These are phyloP conservation scores for Chytriomyces confervae DNA, from an alignment of 192 early-diverging fungal species.

Conservation along the genomic window DNA sequence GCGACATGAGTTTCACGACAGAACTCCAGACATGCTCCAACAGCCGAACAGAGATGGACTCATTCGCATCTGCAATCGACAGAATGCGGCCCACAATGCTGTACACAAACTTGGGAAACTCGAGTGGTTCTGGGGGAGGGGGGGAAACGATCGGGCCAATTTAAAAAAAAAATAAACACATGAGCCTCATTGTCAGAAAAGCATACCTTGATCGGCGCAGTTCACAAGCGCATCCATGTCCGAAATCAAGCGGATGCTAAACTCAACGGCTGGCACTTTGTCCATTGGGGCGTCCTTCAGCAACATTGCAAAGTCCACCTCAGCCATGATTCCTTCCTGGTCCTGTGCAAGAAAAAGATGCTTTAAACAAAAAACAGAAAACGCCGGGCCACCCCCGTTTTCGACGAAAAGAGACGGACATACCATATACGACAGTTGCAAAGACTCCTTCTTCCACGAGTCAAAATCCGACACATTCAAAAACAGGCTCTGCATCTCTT, in stretches of 20 bases:
- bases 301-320: conserved; percentile 10
- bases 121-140: background rate
- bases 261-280: too few relatives aligned
- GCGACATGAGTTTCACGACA: conserved; percentile 3
- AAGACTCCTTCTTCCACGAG: background rate
- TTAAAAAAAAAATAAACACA: too few relatives aligned
- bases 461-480: background rate
- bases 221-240: too few relatives aligned
- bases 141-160: too few relatives aligned
- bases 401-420: background rate
- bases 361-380: background rate
- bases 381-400: too few relatives aligned
- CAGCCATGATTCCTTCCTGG: conserved; percentile 7
- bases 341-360: background rate
- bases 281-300: background rate
- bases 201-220: too few relatives aligned
- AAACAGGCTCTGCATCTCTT: background rate
- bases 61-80: background rate
- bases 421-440: background rate
- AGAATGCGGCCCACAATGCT: background rate
- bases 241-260: too few relatives aligned
- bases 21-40: conserved; percentile 9
- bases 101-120: conserved; percentile 2
- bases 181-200: too few relatives aligned
- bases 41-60: background rate